A percentile compares a stretch with the other conserved stretches of the same genome.
Evolutionary conservation across 2,329 filamentous ascomycete species (phyloP).

Genomic region (Colletotrichum horii): DNA sequence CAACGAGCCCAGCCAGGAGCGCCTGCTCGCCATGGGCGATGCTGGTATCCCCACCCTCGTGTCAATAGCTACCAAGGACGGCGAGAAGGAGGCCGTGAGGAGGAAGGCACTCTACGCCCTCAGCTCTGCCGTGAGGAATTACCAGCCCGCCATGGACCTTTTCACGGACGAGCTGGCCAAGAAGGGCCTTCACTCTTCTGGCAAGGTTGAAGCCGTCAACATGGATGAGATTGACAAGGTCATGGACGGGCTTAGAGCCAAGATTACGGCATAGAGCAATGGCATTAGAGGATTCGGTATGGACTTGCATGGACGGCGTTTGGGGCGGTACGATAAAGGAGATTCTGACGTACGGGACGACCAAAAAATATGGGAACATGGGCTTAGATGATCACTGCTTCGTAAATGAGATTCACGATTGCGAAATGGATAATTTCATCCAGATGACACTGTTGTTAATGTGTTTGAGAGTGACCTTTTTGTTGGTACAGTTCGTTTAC

Average conservation of each 20-base stretch:
- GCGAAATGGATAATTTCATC: background rate
- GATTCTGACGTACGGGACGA: slow-evolving; percentile 5
- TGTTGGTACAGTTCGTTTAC: slow-evolving; percentile 23
- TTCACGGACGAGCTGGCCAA: slow-evolving; percentile 67
- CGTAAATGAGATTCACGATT: background rate
- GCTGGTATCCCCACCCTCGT: slow-evolving; percentile 72
- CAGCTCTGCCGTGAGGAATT: slow-evolving; percentile 86
- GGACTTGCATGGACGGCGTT: slow-evolving; percentile 43
- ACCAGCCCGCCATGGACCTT: slow-evolving; percentile 79
- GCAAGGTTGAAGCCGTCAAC: slow-evolving; percentile 77
- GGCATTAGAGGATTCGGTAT: background rate
- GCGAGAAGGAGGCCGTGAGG: slow-evolving; percentile 67
- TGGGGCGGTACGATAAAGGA: slow-evolving; percentile 17
- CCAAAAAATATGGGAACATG: background rate
- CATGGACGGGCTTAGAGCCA: slow-evolving; percentile 67
- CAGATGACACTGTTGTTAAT: background rate
- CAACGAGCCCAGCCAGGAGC: slow-evolving; percentile 85
- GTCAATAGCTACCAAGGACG: slow-evolving; percentile 64
- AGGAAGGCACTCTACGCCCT: slow-evolving; percentile 91
- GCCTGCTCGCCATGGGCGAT: slow-evolving; percentile 60
- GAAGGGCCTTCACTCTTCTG: slow-evolving; percentile 57
- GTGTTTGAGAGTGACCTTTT: slow-evolving; percentile 1
- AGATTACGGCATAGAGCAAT: slow-evolving; percentile 29
- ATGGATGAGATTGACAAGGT: slow-evolving; percentile 86
- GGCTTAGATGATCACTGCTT: background rate